These are phyloP conservation scores for Parastagonospora avenae DNA, from an alignment of 2,329 filamentous ascomycete genomes.

Conservation along the genomic window DNA sequence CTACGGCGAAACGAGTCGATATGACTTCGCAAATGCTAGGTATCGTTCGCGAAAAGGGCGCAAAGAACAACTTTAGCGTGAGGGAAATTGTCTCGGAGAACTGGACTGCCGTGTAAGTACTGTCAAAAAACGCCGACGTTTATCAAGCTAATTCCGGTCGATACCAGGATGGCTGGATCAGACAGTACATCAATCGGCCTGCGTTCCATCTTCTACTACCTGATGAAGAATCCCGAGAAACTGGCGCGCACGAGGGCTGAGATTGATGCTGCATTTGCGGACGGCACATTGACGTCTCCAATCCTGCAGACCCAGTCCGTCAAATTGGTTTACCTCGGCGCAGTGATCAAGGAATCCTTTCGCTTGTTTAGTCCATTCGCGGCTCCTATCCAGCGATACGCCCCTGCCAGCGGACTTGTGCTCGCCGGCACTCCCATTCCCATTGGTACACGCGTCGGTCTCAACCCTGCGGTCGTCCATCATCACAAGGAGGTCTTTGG, in stretches of 20 bases:
- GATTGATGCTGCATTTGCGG: conserved; percentile 20
- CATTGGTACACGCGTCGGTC: conserved; percentile 74
- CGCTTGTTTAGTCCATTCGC: conserved; percentile 75
- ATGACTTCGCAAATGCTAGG: conserved; percentile 36
- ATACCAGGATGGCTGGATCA: conserved; percentile 38
- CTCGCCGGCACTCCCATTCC: conserved; percentile 66
- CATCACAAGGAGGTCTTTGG: conserved; percentile 70
- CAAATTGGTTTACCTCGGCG: conserved; percentile 74
- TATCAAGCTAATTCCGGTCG: neutral
- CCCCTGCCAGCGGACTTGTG: conserved; percentile 66
- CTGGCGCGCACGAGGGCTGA: conserved; percentile 17
- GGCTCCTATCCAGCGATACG: conserved; percentile 72
- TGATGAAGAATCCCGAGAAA: conserved; percentile 39
- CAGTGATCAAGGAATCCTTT: conserved; percentile 77
- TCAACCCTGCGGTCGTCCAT: conserved; percentile 76
- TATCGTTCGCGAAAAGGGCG: conserved; percentile 35
- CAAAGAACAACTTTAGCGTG: conserved; percentile 34
- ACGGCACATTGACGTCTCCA: conserved; percentile 14
- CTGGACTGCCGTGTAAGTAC: conserved; percentile 37
- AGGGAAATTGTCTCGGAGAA: conserved; percentile 36
- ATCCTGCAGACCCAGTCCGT: conserved; percentile 56
- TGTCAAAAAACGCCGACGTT: neutral
- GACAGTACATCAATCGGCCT: conserved; percentile 46
- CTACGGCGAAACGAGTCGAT: conserved; percentile 29
- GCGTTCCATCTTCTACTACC: conserved; percentile 46